Conservation (phyloP, 192 early-diverging fungal genomes). For the Umbelopsis isabellina region DNA sequence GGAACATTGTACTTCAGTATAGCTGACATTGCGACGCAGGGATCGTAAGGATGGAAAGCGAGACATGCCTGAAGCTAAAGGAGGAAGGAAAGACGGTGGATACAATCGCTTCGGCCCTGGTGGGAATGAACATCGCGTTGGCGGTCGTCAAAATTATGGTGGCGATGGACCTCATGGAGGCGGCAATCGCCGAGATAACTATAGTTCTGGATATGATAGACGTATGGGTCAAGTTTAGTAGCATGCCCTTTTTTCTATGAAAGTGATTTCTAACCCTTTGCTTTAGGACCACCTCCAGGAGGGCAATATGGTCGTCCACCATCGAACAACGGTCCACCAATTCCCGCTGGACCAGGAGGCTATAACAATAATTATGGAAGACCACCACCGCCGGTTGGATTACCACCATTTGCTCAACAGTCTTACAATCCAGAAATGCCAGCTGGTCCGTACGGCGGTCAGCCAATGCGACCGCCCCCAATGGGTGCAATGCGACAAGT, state of each 20-base stretch:
- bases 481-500: background rate
- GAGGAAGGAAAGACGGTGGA: slow-evolving; percentile 31
- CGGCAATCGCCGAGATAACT: slow-evolving; percentile 16
- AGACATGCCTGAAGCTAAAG: slow-evolving; percentile 10
- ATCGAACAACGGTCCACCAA: background rate
- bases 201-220: slow-evolving; percentile 13
- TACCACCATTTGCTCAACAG: background rate
- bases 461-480: slow-evolving; percentile 1
- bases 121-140: slow-evolving; percentile 21
- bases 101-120: slow-evolving; percentile 22
- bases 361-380: slow-evolving; percentile 5
- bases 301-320: slow-evolving; percentile 1
- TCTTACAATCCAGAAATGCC: slow-evolving; percentile 8
- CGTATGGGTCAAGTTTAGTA: background rate
- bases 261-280: background rate
- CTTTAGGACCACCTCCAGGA: background rate
- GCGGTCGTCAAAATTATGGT: slow-evolving; percentile 18
- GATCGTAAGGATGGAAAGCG: slow-evolving; percentile 29
- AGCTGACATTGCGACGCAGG: slow-evolving; percentile 1
- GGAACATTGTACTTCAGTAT: background rate
- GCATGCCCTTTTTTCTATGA: background rate
- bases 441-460: background rate
- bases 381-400: background rate
- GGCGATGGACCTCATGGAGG: slow-evolving; percentile 27
- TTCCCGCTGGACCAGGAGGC: background rate